A percentile compares a stretch with the other conserved stretches of the same genome.
Conservation (phyloP, 495 filamentous ascomycete species). For the Xylaria longipes region DNA sequence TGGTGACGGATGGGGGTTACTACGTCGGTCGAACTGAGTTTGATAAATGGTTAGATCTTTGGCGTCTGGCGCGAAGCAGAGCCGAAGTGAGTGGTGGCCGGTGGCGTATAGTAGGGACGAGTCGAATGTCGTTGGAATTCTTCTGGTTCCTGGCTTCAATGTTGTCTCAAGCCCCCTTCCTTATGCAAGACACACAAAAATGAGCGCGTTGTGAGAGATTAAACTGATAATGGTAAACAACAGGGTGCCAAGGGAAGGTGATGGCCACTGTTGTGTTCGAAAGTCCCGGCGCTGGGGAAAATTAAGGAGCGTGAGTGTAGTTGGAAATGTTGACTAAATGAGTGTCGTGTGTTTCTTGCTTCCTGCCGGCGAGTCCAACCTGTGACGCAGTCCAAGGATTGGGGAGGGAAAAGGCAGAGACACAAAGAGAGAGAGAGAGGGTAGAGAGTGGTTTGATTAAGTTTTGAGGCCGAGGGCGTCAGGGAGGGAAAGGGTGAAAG, state of each 20-base stretch:
- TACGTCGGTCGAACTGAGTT: background rate
- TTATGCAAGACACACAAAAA: constrained; percentile 1
- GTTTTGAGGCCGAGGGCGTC: constrained; percentile 8
- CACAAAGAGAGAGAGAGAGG: constrained; percentile 25
- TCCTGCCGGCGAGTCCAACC: constrained; percentile 35
- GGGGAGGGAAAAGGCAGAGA: background rate
- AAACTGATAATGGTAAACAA: constrained; percentile 17
- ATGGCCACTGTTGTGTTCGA: background rate
- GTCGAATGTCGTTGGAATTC: background rate
- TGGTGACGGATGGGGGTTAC: constrained; percentile 16
- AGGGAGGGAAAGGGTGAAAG: constrained; percentile 27
- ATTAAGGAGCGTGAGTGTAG: constrained; percentile 17
- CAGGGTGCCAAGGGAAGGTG: background rate
- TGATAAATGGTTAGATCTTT: background rate
- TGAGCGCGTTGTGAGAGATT: background rate
- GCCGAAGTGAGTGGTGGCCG: background rate
- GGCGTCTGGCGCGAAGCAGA: background rate
- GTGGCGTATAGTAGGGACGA: background rate
- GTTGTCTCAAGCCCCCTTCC: constrained; percentile 5
- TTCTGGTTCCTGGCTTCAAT: background rate
- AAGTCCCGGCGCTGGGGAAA: constrained; percentile 1
- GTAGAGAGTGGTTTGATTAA: constrained; percentile 20
- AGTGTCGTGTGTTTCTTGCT: constrained; percentile 31
- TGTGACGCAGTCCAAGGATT: constrained; percentile 24
- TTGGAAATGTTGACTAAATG: constrained; percentile 24